phyloP scores from a whole-genome alignment of 768 basidiomycete species.

The Lactarius hatsudake region DNA sequence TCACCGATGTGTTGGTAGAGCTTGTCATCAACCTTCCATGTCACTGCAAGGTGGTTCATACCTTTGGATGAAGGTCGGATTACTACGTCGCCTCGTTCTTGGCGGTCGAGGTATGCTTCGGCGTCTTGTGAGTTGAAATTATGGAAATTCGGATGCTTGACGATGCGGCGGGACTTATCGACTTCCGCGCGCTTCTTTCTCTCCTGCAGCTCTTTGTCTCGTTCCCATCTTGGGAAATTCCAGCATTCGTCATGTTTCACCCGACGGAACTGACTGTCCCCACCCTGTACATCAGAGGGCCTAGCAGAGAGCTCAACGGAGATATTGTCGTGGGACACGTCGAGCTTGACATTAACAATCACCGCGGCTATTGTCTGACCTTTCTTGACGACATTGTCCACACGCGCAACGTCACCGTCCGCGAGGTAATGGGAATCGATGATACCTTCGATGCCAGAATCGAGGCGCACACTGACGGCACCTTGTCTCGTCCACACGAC shows the following conservation, averaged over 20 bases:
- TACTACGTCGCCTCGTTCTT: slow-evolving; percentile 93
- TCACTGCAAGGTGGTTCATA: slow-evolving; percentile 88
- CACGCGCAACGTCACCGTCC: slow-evolving; percentile 41
- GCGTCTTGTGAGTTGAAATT: slow-evolving; percentile 90
- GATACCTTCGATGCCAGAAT: slow-evolving; percentile 87
- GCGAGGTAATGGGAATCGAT: slow-evolving; percentile 61
- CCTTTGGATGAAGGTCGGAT: slow-evolving; percentile 97
- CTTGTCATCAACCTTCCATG: slow-evolving; percentile 97
- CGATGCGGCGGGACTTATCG: slow-evolving; percentile 75
- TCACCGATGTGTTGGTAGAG: slow-evolving; percentile 94
- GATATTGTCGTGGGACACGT: slow-evolving; percentile 59
- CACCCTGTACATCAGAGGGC: slow-evolving; percentile 53
- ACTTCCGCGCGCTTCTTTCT: slow-evolving; percentile 85
- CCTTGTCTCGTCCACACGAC: slow-evolving; percentile 54
- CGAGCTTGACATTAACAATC: slow-evolving; percentile 68
- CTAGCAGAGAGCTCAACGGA: slow-evolving; percentile 74
- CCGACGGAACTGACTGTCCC: slow-evolving; percentile 61
- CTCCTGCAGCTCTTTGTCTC: slow-evolving; percentile 67
- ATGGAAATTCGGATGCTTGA: slow-evolving; percentile 98
- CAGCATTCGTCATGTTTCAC: slow-evolving; percentile 59
- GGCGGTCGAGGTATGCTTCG: slow-evolving; percentile 83
- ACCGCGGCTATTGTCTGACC: slow-evolving; percentile 80
- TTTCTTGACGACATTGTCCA: slow-evolving; percentile 55
- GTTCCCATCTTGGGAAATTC: slow-evolving; percentile 61
- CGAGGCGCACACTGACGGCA: slow-evolving; percentile 69